Base-by-base conservation (phyloP, 176 grass and related monocot genomes). In the Oryza meyeriana region DNA sequence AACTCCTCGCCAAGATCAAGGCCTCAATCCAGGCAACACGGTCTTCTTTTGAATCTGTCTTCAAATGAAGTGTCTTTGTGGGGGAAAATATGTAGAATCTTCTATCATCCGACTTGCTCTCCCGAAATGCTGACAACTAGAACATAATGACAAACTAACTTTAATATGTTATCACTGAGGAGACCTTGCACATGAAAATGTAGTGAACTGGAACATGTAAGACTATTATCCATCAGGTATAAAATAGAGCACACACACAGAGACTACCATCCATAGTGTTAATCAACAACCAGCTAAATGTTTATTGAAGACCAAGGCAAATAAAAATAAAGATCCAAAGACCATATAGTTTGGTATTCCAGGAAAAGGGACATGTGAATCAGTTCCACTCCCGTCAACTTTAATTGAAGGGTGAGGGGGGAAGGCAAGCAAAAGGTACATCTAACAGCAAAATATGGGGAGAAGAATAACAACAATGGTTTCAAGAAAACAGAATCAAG, bases 21-120 rank as follows among this genome's bases (percentile, higher is more conserved):
- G 85, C 92, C 48, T 93, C 87, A 59, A 93, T 91, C 88, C 88
- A 95, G 67, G 86, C 58, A 45, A 89, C 86, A 22, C 94, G 91
- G 68, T 93, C 88, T 79, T 89, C 80, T 71, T 89, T 90, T 0
- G 86, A 91, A 82, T 89, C 83, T 1, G 88, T 93, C 83, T 79
- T 90, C 74, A 94, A 34, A 64, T 98, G 86, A 82, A 91, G 84
- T 1, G 88, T 93, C 76, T 94, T 91, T 65, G 84, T 95, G 35
- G 88, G 85, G 71, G 94, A 93, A 85, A 97, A 97, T 85, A 97
- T 89, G 84, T 97, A 97, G 76, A 97, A 93, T 61, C 90, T 88
- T 79, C 84, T 90, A 71, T 93, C 85, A 42, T 97, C 91, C 0
- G 85, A 97, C 67, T 93, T 93, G 16, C 94, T 97, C 69, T 88